Conservation (phyloP, 169 alveolate genomes). For the Besnoitia besnoiti region DNA sequence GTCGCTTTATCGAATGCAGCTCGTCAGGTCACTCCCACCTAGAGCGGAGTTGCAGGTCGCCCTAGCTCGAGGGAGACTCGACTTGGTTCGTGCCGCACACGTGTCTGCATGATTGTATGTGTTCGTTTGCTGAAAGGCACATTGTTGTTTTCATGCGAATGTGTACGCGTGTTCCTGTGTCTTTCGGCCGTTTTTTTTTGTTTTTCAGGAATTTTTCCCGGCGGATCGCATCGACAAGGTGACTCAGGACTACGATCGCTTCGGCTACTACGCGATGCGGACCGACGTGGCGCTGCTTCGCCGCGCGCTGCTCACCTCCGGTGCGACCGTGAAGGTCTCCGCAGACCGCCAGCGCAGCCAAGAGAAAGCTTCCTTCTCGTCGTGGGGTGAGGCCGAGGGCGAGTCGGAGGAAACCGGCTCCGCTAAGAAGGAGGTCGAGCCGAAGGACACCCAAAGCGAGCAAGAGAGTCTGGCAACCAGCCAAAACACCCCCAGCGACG, state of each 20-base stretch:
- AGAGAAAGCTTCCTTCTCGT: not conserved
- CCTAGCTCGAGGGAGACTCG: too few relatives aligned
- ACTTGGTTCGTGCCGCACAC: too few relatives aligned
- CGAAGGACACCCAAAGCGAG: not conserved
- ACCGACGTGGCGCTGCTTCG: not conserved
- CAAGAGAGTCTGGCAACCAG: not conserved
- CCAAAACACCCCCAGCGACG: not conserved
- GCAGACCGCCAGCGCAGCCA: not conserved
- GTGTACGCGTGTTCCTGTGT: not conserved
- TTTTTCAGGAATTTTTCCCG: not conserved
- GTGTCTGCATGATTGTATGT: too few relatives aligned
- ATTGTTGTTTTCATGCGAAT: not conserved
- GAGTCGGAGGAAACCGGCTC: not conserved
- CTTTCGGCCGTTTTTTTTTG: not conserved
- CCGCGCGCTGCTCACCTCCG: not conserved
- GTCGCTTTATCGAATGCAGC: too few relatives aligned
- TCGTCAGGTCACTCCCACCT: too few relatives aligned
- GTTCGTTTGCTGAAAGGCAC: too few relatives aligned
- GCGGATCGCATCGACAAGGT: not conserved
- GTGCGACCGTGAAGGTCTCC: not conserved
- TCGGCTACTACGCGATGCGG: not conserved
- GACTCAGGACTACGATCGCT: not conserved
- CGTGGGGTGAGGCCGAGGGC: not conserved
- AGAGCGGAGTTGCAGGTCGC: too few relatives aligned
- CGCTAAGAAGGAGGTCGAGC: not conserved